Conservation (phyloP, 805 yeast species). For the Suhomyces sp. region DNA sequence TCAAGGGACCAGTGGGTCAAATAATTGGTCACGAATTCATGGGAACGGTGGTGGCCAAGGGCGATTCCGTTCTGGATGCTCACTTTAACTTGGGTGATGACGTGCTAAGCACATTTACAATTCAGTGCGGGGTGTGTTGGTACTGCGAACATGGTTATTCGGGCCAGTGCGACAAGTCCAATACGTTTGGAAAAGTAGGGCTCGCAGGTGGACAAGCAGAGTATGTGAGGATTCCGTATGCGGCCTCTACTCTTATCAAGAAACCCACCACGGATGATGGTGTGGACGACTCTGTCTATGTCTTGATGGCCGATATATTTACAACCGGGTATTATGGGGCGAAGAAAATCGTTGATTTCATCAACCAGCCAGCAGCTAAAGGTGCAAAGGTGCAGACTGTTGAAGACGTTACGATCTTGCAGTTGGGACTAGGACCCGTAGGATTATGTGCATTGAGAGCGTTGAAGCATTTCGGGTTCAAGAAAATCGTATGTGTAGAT, state of each 20-base stretch:
- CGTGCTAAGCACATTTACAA: conserved; percentile 48
- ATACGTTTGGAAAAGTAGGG: conserved; percentile 56
- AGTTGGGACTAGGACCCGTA: conserved; percentile 61
- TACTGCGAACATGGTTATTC: conserved; percentile 54
- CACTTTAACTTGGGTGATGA: conserved; percentile 45
- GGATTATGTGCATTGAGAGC: conserved; percentile 52
- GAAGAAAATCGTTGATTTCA: conserved; percentile 44
- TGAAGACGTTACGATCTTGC: conserved; percentile 40
- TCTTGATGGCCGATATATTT: conserved; percentile 63
- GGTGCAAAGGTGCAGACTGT: conserved; percentile 9
- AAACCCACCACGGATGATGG: conserved; percentile 31
- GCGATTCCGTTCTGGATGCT: conserved; percentile 21
- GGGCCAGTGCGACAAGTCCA: conserved; percentile 52
- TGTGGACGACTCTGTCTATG: conserved; percentile 44
- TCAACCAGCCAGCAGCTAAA: conserved; percentile 30
- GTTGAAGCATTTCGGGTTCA: conserved; percentile 44
- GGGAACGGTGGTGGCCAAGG: conserved; percentile 43
- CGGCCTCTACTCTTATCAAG: conserved; percentile 47
- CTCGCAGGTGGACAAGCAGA: conserved; percentile 65
- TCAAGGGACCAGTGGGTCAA: conserved; percentile 35
- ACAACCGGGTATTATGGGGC: conserved; percentile 63
- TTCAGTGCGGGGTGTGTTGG: conserved; percentile 61
- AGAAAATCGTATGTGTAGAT: conserved; percentile 47
- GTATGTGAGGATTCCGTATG: conserved; percentile 56
- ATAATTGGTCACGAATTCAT: conserved; percentile 54